These are phyloP conservation scores for Leccinum arenicola DNA, from an alignment of 768 basidiomycete genomes.

Conservation along the genomic window DNA sequence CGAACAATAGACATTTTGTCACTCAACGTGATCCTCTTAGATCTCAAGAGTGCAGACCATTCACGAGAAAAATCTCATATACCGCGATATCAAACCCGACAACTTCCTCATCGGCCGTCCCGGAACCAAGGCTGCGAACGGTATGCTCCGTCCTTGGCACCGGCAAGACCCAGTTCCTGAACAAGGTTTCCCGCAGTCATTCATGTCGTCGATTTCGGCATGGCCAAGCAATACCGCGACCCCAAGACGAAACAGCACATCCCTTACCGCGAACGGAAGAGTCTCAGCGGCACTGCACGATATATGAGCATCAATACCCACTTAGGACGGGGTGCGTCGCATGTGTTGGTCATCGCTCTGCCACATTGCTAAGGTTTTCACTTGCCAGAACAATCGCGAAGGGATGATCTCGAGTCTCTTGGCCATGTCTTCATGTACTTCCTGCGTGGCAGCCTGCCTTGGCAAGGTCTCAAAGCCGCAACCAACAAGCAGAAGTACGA, in stretches of 20 bases:
- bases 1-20: constrained; percentile 2
- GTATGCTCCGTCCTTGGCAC: constrained; percentile 36
- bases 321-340: constrained; percentile 79
- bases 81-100: constrained; percentile 99
- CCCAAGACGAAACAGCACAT: constrained; percentile 99
- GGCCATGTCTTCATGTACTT: constrained; percentile 99
- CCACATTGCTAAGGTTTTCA: constrained; percentile 5
- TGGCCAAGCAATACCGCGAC: constrained; percentile 99
- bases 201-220: constrained; percentile 97
- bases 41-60: constrained; percentile 95
- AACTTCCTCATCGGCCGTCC: constrained; percentile 97
- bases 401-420: constrained; percentile 98
- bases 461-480: constrained; percentile 99
- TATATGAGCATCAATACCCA: constrained; percentile 99
- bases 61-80: constrained; percentile 99
- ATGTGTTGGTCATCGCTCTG: not conserved
- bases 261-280: constrained; percentile 97
- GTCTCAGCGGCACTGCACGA: constrained; percentile 92
- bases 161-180: not conserved
- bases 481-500: constrained; percentile 99
- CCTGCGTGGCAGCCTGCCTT: constrained; percentile 91
- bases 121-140: constrained; percentile 83
- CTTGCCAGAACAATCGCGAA: constrained; percentile 75
- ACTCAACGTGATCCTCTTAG: constrained; percentile 38
- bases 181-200: constrained; percentile 49